Base-by-base conservation (phyloP, 352 stramenopile genomes). In the Globisporangium mamillatum region DNA sequence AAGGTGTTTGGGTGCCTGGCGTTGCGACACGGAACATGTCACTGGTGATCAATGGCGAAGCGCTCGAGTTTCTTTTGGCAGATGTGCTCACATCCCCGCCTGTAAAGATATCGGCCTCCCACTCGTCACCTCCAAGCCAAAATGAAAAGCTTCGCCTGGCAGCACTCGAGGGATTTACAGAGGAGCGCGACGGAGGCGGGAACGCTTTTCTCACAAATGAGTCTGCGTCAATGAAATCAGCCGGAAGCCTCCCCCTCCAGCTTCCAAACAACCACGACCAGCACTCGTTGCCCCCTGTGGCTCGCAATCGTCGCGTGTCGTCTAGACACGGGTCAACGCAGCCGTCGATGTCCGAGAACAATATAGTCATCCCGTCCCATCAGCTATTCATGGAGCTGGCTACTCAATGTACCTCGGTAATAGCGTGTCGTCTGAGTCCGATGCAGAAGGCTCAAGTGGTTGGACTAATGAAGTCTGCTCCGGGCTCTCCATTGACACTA, bases 381-480 rank as follows among this genome's bases (percentile, higher is more conserved):
- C 74, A 92, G 68, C 67, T 90, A 18, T 92, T 93, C 52, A 79
- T 97, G n/a, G 85, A 95, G 50, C 75, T 98, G 3, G 85, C 86
- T 0, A 92, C 84, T 0, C 86, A 95, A 25, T 98, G 92, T 69
- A 83, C 81, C 29, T 91, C 90, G 0, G 91, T 98, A 1, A 78
- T 98, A 1, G 93, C 89, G 0, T 97, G 89, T 61, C 83, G 93
- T 0, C 67, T 98, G 3, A 96, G 88, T 54, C 93, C 93, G 1
- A 95, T 96, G 82, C 93, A 98, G 67, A 98, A 98, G 72, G 91
- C 91, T 18, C 86, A 96, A 71, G 79, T 98, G 1, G 97, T 99
- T 4, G 89, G 95, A 55, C 82, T 99, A 22, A 98, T 99, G 68
- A 95, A 95, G 44, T 75, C 75, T 0, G 82, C 84, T 3, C 80